Conservation (phyloP, 179 eudicot genomes). For the Beta macrorhiza region DNA sequence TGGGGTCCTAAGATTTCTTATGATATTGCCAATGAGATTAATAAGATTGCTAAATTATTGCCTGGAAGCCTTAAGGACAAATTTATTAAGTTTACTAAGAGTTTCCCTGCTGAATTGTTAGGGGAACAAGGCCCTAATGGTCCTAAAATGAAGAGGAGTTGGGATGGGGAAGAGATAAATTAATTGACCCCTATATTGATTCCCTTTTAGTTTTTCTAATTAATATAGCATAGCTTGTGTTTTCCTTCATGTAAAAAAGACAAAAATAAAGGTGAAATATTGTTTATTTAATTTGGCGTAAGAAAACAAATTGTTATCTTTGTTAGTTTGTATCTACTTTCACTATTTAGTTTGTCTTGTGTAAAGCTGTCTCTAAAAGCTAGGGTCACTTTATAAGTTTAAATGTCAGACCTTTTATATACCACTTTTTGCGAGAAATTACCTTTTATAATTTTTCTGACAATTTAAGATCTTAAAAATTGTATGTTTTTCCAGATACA, state of each 20-base stretch:
- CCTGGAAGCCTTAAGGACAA: conserved; percentile 29
- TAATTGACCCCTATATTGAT: neutral
- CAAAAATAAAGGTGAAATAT: neutral
- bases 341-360: no score
- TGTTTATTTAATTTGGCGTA: neutral
- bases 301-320: neutral
- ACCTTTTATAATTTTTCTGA: no score
- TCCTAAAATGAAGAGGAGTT: conserved; percentile 55
- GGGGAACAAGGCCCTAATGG: conserved; percentile 73
- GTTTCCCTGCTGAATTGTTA: conserved; percentile 49
- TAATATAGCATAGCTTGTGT: conserved; percentile 6
- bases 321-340: no score
- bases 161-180: conserved; percentile 61
- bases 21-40: conserved; percentile 35
- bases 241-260: conserved; percentile 2
- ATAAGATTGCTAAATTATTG: conserved; percentile 35
- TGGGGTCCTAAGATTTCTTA: conserved; percentile 62
- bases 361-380: no score
- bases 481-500: no score
- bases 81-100: conserved; percentile 34
- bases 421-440: no score
- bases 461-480: no score
- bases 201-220: neutral
- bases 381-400: no score
- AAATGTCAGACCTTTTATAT: no score